phyloP scores from a whole-genome alignment of 345 rosid genomes.

The Lumnitzera littorea region DNA sequence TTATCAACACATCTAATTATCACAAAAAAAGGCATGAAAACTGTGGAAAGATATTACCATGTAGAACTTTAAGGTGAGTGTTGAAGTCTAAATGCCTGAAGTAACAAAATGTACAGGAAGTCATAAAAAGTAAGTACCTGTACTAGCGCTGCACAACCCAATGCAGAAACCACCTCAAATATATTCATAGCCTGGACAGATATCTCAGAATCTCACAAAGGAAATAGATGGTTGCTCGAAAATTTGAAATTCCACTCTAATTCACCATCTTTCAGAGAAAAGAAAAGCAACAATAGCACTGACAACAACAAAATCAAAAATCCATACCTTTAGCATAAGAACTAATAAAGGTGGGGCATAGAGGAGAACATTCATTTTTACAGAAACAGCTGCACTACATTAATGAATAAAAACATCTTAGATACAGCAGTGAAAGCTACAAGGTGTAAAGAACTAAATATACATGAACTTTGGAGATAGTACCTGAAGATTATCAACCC shows the following conservation, averaged over 20 bases:
- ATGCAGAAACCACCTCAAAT: conserved; percentile 64
- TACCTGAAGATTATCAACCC: conserved; percentile 87
- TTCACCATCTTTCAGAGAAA: no score
- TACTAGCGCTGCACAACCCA: conserved; percentile 79
- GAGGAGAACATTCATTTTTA: conserved; percentile 93
- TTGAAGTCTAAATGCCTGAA: neutral
- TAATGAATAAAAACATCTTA: conserved; percentile 1
- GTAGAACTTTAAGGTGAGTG: neutral
- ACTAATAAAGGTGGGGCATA: conserved; percentile 84
- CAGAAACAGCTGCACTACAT: conserved; percentile 70
- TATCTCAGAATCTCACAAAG: no score
- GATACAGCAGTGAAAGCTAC: conserved; percentile 2
- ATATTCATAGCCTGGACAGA: conserved; percentile 61
- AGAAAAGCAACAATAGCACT: neutral
- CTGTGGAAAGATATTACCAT: neutral
- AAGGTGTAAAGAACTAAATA: conserved; percentile 1
- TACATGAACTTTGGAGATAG: neutral
- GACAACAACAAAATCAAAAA: neutral
- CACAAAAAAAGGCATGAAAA: conserved; percentile 1
- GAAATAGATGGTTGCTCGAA: no score
- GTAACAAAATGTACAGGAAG: neutral
- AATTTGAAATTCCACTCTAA: no score
- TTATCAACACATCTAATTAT: conserved; percentile 11
- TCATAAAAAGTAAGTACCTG: conserved; percentile 45
- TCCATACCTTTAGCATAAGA: conserved; percentile 65